Base-by-base conservation (phyloP, 1,284 basidiomycete genomes). In the Ustilago sp. region DNA sequence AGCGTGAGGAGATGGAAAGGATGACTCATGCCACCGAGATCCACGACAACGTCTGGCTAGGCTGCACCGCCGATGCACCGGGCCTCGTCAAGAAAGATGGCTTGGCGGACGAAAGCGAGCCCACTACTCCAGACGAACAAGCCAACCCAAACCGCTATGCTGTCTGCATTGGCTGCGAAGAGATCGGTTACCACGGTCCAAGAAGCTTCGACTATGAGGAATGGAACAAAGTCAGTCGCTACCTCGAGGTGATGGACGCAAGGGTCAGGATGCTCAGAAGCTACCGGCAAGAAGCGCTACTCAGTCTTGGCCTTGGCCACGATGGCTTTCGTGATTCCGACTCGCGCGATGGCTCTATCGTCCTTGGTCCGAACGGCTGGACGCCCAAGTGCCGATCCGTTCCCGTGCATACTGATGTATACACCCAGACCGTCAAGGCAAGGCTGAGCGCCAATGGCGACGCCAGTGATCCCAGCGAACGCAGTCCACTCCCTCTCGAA, bases 1-100 rank as follows among this genome's bases (percentile, higher is more conserved):
- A 97, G 87, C 91, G 91, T 85, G 92, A 94, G 69, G 94, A 96
- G 87, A 95, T 95, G 93, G 89, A 92, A 32, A 91, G 93, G 80
- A 88, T 96, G 67, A 97, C 95, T 0, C 90, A 90, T 57, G 93
- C 94, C 2, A 91, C 90, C 35, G 93, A 94, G 87, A 94, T 96
- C 57, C 88, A 88, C 17, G 87, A 88, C 41, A 88, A 89, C 19
- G 88, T 91, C 69, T 90, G 88, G 88, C 74, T 82, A 41, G 79
- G 82, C 38, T 81, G 72, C 61, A 71, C 76, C 0, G 69, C 68
- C 8, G 81, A 83, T 65, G 65, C 72, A 2, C 82, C 83, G 15
- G 65, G 61, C 45, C 59, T 66, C 19, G 45, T 51, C 56, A 66
- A 63, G 31, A 61, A 39, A 11, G 17, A 28, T 11, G 59, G 41